Base-by-base conservation (phyloP, 345 rosid genomes). In the Kernera saxatilis region DNA sequence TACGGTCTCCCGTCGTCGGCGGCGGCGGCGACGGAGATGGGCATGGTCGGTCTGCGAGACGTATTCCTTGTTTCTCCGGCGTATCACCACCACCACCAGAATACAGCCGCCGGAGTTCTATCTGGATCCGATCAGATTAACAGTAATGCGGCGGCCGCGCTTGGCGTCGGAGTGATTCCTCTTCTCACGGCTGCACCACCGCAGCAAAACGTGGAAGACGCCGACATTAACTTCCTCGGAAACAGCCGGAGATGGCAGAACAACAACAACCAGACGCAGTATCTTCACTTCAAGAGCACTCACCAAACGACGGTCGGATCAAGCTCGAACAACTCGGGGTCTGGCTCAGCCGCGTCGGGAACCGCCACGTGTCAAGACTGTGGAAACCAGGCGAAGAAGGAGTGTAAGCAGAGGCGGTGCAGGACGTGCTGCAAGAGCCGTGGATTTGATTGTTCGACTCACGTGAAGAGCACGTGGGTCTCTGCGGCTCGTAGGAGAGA, bases 401-500 rank as follows among this genome's bases (percentile, higher is more conserved):
- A 89, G 61, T 94, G 99, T 23, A 78, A 66, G 70, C 92, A 85
- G 62, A 76, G 92, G 53, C 81, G 99, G 81, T 94, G 99, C 45
- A 74, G 99, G 73, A 91, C 99, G 1, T 94, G 99, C 54, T 94
- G 99, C 61, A 91, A 89, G 71, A 91, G 97, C 66, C 90, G 98
- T 30, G 96, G 99, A 30, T 91, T 84, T 74, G 96, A 88, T 62
- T 94, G 99, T 55, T 32, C 83, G 17, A 94, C 99, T 25, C 99
- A 94, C 80, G 93, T 94, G 74, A 94, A 86, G 79, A 94, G 99
- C 89, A 94, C 99, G 48, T 94, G 99, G 99, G 98, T 94, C 4
- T 85, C 99, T 6, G 96, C 99, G 0, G 84, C 99, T 3, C 62
- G 97, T 67, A 64, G 99, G 71, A 74, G 99, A 56, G 99, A 94